phyloP scores from a whole-genome alignment of 768 basidiomycete genomes.

The Amanita jacksonii region DNA sequence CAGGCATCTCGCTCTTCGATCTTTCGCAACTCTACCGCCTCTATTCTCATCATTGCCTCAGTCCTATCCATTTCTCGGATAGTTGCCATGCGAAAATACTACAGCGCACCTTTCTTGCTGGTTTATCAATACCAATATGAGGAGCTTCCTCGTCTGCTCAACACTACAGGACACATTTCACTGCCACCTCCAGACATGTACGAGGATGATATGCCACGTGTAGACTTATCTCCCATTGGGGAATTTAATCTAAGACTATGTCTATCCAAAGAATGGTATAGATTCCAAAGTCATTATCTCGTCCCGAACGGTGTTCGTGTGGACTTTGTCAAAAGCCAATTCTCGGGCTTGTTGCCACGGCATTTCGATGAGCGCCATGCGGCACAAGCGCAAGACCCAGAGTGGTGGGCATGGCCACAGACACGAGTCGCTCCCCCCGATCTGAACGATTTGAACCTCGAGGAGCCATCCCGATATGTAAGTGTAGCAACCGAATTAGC shows the following conservation, averaged over 20 bases:
- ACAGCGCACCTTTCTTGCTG: slow-evolving; percentile 78
- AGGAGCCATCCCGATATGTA: slow-evolving; percentile 74
- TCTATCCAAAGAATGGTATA: slow-evolving; percentile 91
- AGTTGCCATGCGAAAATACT: slow-evolving; percentile 78
- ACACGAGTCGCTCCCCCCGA: slow-evolving; percentile 52
- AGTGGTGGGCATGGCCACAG: slow-evolving; percentile 50
- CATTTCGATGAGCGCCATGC: slow-evolving; percentile 51
- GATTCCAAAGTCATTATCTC: slow-evolving; percentile 87
- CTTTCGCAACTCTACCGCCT: slow-evolving; percentile 70
- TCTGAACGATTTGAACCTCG: slow-evolving; percentile 84
- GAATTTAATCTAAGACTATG: slow-evolving; percentile 72
- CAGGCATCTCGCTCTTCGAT: slow-evolving; percentile 71
- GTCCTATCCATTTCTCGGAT: slow-evolving; percentile 74
- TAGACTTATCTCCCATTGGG: slow-evolving; percentile 61
- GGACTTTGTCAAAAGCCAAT: slow-evolving; percentile 88
- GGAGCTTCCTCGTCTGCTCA: slow-evolving; percentile 79
- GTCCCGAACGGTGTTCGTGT: slow-evolving; percentile 76
- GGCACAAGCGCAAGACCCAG: slow-evolving; percentile 13
- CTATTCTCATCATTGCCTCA: slow-evolving; percentile 53
- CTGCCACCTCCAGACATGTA: slow-evolving; percentile 25
- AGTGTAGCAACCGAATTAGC: slow-evolving; percentile 12
- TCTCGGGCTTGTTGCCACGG: slow-evolving; percentile 80
- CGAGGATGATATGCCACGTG: slow-evolving; percentile 36
- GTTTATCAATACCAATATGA: slow-evolving; percentile 59
- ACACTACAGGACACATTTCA: slow-evolving; percentile 55